These are phyloP conservation scores for Colletotrichum sp. DNA, from an alignment of 2,329 filamentous ascomycete genomes.

Conservation along the genomic window DNA sequence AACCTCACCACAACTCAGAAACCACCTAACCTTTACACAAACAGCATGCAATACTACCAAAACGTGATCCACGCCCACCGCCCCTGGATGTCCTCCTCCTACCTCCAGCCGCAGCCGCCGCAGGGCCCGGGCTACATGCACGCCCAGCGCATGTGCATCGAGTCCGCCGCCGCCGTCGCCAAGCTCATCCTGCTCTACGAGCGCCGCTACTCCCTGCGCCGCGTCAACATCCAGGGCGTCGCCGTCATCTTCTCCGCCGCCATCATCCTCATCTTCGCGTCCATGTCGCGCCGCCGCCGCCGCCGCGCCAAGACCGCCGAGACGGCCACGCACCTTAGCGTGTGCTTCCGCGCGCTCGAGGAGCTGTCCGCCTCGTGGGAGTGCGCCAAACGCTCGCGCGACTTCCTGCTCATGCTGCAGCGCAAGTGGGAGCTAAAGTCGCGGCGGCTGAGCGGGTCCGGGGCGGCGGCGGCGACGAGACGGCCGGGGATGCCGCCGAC, in stretches of 20 bases:
- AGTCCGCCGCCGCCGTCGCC: constrained; percentile 23
- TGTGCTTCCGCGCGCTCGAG: constrained; percentile 28
- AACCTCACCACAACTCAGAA: background rate
- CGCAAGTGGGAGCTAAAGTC: constrained; percentile 10
- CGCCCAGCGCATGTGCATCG: constrained; percentile 24
- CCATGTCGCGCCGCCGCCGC: constrained; percentile 12
- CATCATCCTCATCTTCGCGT: constrained; percentile 22
- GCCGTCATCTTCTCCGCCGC: constrained; percentile 25
- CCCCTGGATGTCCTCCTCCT: constrained; percentile 29
- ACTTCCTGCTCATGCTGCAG: constrained; percentile 26
- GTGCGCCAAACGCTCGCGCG: constrained; percentile 25
- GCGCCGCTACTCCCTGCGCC: constrained; percentile 16
- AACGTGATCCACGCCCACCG: constrained; percentile 27
- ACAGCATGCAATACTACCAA: constrained; percentile 31
- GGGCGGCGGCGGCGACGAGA: background rate
- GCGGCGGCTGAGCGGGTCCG: background rate
- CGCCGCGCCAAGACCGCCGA: constrained; percentile 5
- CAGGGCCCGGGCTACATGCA: constrained; percentile 25
- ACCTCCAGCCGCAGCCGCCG: constrained; percentile 20
- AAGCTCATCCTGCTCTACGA: constrained; percentile 24
- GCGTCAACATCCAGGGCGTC: constrained; percentile 26
- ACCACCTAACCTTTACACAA: background rate
- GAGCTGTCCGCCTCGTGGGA: constrained; percentile 24
- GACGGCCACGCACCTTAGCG: constrained; percentile 19
- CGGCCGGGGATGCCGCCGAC: background rate